A percentile compares a stretch with the other conserved stretches of the same genome.
Evolutionary conservation across 2,329 filamentous ascomycete species (phyloP).

Genomic region (Nigrospora sphaerica): DNA sequence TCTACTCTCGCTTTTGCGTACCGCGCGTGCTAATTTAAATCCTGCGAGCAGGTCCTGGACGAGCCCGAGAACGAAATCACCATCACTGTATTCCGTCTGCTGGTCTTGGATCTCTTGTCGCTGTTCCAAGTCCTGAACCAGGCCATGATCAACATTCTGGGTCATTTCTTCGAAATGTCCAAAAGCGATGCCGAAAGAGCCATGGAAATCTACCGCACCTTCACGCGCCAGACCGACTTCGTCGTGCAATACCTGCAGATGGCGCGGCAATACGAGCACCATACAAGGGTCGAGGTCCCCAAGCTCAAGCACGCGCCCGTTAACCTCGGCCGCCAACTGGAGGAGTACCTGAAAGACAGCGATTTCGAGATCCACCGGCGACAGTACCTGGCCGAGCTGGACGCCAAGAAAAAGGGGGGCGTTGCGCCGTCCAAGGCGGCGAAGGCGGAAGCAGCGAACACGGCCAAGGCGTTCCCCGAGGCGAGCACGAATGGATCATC

Average conservation of each 20-base stretch:
- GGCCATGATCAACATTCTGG: slow-evolving; percentile 91
- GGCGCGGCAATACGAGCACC: slow-evolving; percentile 84
- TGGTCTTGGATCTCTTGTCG: slow-evolving; percentile 83
- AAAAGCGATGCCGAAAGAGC: slow-evolving; percentile 87
- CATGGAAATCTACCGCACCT: slow-evolving; percentile 84
- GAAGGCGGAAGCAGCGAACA: slow-evolving; percentile 23
- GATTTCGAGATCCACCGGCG: slow-evolving; percentile 92
- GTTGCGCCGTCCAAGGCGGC: slow-evolving; percentile 26
- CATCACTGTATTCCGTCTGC: slow-evolving; percentile 81
- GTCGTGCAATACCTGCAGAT: slow-evolving; percentile 86
- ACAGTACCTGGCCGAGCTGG: slow-evolving; percentile 85
- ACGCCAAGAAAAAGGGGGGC: slow-evolving; percentile 52
- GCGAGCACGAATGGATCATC: slow-evolving; percentile 24
- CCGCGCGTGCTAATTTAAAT: slow-evolving; percentile 2
- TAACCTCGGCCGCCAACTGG: slow-evolving; percentile 78
- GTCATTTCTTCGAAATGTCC: slow-evolving; percentile 98
- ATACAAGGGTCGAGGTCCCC: slow-evolving; percentile 87
- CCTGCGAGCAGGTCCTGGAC: slow-evolving; percentile 60
- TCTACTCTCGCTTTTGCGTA: slow-evolving; percentile 10
- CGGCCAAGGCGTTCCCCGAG: slow-evolving; percentile 35
- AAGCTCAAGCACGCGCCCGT: slow-evolving; percentile 97
- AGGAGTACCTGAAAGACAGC: slow-evolving; percentile 89
- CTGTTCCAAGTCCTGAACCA: slow-evolving; percentile 95
- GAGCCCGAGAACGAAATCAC: slow-evolving; percentile 97
- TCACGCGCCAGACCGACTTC: slow-evolving; percentile 84